These are phyloP conservation scores for Coemansia sp. DNA, from an alignment of 192 early-diverging fungal genomes.

Conservation along the genomic window DNA sequence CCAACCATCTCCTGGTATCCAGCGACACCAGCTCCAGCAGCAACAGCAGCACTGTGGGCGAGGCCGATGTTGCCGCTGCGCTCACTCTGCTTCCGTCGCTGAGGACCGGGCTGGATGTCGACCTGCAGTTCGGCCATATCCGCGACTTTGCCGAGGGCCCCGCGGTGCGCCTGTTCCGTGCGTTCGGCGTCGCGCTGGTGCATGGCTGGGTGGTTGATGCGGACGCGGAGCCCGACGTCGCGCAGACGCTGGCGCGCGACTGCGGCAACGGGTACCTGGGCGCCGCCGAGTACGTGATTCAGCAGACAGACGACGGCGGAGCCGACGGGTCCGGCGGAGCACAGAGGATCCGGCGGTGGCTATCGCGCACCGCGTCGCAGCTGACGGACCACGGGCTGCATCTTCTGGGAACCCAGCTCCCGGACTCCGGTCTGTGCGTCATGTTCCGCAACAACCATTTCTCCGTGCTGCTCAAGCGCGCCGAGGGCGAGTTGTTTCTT, in stretches of 20 bases:
- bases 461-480: constrained; percentile 69
- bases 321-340: constrained; percentile 25
- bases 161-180: constrained; percentile 68
- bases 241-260: constrained; percentile 53
- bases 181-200: constrained; percentile 76
- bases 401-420: constrained; percentile 63
- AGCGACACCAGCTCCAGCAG: constrained; percentile 5
- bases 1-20: constrained; percentile 64
- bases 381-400: constrained; percentile 79
- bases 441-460: constrained; percentile 97
- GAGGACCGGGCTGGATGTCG: constrained; percentile 71
- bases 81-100: constrained; percentile 43
- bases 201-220: constrained; percentile 90
- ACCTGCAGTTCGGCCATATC: constrained; percentile 76
- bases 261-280: constrained; percentile 73
- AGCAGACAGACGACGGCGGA: constrained; percentile 54
- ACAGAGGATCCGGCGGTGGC: constrained; percentile 65
- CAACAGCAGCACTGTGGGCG: background rate
- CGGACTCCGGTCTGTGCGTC: constrained; percentile 62
- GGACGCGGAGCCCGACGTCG: constrained; percentile 56
- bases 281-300: constrained; percentile 75
- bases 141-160: constrained; percentile 68
- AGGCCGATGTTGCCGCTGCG: constrained; percentile 8
- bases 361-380: constrained; percentile 76
- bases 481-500: constrained; percentile 53